Base-by-base conservation (phyloP, 257 asterid species). In the Coffea eugenioides region DNA sequence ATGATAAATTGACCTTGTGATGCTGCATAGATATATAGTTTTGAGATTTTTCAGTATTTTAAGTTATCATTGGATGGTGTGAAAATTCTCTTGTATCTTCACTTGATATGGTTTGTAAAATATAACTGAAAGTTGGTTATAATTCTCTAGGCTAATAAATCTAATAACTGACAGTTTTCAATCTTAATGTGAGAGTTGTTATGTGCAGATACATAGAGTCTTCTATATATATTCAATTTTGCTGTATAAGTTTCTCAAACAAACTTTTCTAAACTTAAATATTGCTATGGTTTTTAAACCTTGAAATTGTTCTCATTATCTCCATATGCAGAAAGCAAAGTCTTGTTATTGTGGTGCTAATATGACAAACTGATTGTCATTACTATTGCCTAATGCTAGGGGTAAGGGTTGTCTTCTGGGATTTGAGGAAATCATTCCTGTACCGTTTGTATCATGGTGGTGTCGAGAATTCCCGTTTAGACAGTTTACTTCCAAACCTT, bases 391-490 rank as follows among this genome's bases (percentile, higher is more conserved):
- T 57, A 87, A 73, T 81, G 84, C 68, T 88, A 96, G 99, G 99
- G 27, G 83, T 93, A 78, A 91, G 90, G 83, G 89, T 96, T 88
- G 93, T 96, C 80, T 96, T 94, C 87, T 96, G 94, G 97, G 99
- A 96, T 85, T 80, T 96, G 89, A 92, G 97, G 80, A 97, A 94
- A 80, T 83, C 97, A 74, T 94, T 92, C 81, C 82, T 96, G 34
- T 82, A 84, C 76, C 79, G 84, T 84, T 85, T 94, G 76, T 96
- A 94, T 89, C 91, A 84, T 25, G 96, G 95, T 65, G 85, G 93
- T 69, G 95, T 91, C 41, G 97, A 90, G 80, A 90, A 88, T 67
- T 89, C 94, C 77, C 98, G 98, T 86, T 80, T 96, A 34, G 99
- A 96, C 54, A 85, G 87, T 81, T 83, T 91, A 77, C 89, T 92